Evolutionary conservation across 768 basidiomycete genomes (phyloP), one percentile per base, ranked within the genome.

Genomic region (Mycena latifolia): DNA sequence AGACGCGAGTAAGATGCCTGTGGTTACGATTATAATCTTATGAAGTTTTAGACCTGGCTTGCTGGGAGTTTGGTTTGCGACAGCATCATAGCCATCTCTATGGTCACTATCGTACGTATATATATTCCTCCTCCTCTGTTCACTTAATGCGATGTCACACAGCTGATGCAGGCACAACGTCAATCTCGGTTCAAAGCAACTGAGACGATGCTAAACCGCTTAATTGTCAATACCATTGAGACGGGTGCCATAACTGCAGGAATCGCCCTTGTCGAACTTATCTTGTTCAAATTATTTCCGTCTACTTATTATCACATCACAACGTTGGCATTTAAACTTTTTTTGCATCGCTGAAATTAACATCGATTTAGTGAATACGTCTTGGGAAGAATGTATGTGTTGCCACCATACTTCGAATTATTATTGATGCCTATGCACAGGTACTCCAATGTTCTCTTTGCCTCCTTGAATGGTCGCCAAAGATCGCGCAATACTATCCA

Each of bases 231-330:
- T 3, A 56, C 41, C 12, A 22, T 56, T n/a, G 55, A 56, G 24
- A 56, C 55, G 14, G 55, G 55, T 1, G 55, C 55, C 8, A 56
- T 56, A 2, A 56, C 55, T 9, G 55, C 55, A 14, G 28, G 28
- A 1, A 9, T 56, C 27, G 55, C 55, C 5, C 55, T 56, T 20
- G 20, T 56, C 27, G 15, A 25, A 7, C 55, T 56, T 8, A 9
- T 31, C 15, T 17, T 56, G 41, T 56, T 45, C 41, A 43, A 54
- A 27, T 2, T 43, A 14, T n/a, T n/a, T 9, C 39, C 41, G 7
- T 10, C 10, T 15, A 15, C 11, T 14, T 39, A 39, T 18, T 39
- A 39, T 18, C 17, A 15, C 37, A 12, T 39, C 37, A 18, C 17
- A 39, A 18, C 37, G 37, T 39, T 18, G 17, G 8, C 17, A 18